A percentile compares a stretch with the other conserved stretches of the same genome.
These are phyloP conservation scores for Chaetoceros tenuissimus DNA, from an alignment of 108 stramenopile species.

Conservation along the genomic window DNA sequence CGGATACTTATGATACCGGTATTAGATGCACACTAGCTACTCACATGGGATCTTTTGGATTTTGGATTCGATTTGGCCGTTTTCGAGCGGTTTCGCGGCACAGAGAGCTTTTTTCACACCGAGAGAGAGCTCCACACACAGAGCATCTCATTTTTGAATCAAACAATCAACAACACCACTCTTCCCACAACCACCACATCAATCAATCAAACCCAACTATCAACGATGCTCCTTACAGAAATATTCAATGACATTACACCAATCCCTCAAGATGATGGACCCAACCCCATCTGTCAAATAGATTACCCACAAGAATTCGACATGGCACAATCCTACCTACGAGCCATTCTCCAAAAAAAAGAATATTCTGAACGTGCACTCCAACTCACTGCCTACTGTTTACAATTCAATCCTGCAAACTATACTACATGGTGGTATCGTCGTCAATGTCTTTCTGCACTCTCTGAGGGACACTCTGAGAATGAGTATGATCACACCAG, in stretches of 20 bases:
- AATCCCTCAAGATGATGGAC: conserved; percentile 85
- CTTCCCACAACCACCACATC: no score
- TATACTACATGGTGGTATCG: conserved; percentile 97
- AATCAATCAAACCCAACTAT: no score
- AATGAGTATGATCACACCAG: conserved; percentile 1
- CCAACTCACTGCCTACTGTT: conserved; percentile 64
- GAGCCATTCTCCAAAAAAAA: conserved; percentile 59
- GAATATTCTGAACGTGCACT: conserved; percentile 77
- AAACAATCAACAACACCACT: no score
- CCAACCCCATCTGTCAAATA: conserved; percentile 83
- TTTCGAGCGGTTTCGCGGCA: no score
- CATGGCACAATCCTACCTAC: conserved; percentile 75
- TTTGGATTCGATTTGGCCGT: no score
- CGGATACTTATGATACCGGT: no score
- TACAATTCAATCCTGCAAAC: conserved; percentile 90
- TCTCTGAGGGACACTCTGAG: conserved; percentile 5
- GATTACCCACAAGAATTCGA: conserved; percentile 76
- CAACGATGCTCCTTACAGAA: conserved; percentile 17
- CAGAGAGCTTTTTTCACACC: no score
- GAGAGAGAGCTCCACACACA: no score
- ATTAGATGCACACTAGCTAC: no score
- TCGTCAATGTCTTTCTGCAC: conserved; percentile 49
- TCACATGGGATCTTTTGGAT: no score
- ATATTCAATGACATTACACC: conserved; percentile 69
- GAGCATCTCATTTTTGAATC: no score